Evolutionary conservation across 1,284 basidiomycete species (phyloP), one percentile per base, ranked within the genome.

Genomic region (Sporisorium iseilematis-ciliati): DNA sequence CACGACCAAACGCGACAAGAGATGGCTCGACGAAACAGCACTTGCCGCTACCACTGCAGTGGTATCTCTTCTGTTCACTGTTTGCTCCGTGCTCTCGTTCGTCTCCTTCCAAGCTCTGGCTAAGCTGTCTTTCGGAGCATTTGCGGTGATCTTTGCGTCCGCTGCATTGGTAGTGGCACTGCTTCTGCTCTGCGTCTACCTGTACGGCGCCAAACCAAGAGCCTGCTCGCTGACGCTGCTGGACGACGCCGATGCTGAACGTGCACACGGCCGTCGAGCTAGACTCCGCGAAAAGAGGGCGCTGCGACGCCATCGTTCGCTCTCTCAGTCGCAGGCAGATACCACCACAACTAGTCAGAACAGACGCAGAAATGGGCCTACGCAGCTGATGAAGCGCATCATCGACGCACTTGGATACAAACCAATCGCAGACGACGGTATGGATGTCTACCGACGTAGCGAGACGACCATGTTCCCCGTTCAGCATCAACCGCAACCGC

Each of bases 21-120:
- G 63, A 18, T 75, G 74, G 69, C 50, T 65, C 35, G 57, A 77
- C 57, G 63, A 70, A 42, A 56, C 64, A 8, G 75, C 66, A 5
- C 57, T 73, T 11, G 66, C 72, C 23, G 63, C 65, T 1, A 11
- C 62, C 35, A 61, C 64, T 4, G 40, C 46, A 5, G 50, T 61
- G 14, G 58, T 53, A 2, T 53, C 57, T n/a, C 45, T 77, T 16
- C 43, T 58, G 16, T 69, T 69, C 43, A 75, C 46, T 1, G 26
- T 50, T 21, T 63, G 62, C 59, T 55, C 60, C 23, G 45, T 55
- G 8, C 41, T 77, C 14, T 61, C 57, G 23, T 51, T 74, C 51
- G 20, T 60, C 7, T 50, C 65, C 11, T 48, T 52, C 45, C 12
- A 53, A 29, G 59, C 66, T 16, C 64, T 54, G 5, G 29, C 26